A percentile compares a stretch with the other conserved stretches of the same genome.
Conservation (phyloP, 192 early-diverging fungal species). For the Umbelopsis sp. region DNA sequence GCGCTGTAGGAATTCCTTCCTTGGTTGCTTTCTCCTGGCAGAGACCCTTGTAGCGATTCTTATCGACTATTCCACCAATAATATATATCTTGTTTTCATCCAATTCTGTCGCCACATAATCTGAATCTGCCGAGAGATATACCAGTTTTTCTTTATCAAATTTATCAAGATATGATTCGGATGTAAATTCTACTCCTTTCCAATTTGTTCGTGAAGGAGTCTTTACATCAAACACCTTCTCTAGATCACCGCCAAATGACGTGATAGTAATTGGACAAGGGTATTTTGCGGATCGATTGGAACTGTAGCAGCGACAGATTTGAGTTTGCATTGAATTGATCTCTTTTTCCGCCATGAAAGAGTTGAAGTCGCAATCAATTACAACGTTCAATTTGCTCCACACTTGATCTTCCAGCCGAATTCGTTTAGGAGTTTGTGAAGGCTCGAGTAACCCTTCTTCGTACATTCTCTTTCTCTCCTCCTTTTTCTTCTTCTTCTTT, state of each 20-base stretch:
- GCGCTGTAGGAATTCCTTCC: slow-evolving; percentile 72
- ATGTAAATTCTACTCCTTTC: slow-evolving; percentile 37
- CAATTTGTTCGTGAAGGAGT: slow-evolving; percentile 35
- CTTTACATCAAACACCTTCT: slow-evolving; percentile 40
- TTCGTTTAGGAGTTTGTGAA: slow-evolving; percentile 35
- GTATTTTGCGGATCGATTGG: slow-evolving; percentile 57
- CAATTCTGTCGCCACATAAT: slow-evolving; percentile 64
- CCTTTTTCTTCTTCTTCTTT: slow-evolving; percentile 48
- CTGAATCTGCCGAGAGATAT: slow-evolving; percentile 90
- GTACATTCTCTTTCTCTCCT: slow-evolving; percentile 52
- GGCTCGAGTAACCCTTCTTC: slow-evolving; percentile 40
- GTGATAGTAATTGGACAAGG: slow-evolving; percentile 64
- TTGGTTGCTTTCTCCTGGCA: slow-evolving; percentile 80
- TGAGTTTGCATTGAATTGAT: slow-evolving; percentile 71
- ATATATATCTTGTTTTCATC: slow-evolving; percentile 82
- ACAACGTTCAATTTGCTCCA: slow-evolving; percentile 60
- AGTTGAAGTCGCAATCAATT: slow-evolving; percentile 82
- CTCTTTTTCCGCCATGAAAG: slow-evolving; percentile 77
- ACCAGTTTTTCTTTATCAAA: slow-evolving; percentile 66
- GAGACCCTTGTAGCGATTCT: slow-evolving; percentile 82
- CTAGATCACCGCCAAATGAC: slow-evolving; percentile 45
- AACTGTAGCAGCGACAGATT: slow-evolving; percentile 73
- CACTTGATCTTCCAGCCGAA: slow-evolving; percentile 48
- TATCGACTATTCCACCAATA: slow-evolving; percentile 95
- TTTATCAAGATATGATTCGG: slow-evolving; percentile 37